A percentile compares a stretch with the other conserved stretches of the same genome.
Conservation (phyloP, 495 filamentous ascomycete genomes). For the Staphylotrichum tortipilum region DNA sequence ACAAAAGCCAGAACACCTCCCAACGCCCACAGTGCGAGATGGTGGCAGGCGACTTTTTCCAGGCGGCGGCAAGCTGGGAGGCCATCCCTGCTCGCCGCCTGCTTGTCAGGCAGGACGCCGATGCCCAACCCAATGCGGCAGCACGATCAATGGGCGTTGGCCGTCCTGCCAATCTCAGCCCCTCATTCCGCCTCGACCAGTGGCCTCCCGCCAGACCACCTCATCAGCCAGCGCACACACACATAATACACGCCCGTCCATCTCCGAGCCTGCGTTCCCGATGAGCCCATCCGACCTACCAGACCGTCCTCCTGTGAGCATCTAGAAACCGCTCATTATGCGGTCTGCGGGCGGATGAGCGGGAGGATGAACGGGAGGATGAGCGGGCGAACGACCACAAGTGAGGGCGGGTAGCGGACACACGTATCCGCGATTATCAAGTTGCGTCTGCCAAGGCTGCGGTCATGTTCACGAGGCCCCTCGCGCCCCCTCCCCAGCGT, state of each 20-base stretch:
- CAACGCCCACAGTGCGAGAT: constrained; percentile 14
- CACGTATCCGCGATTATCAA: background rate
- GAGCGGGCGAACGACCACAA: no score
- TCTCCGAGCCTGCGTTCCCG: no score
- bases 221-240: constrained; percentile 5
- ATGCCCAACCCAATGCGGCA: constrained; percentile 14
- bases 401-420: background rate
- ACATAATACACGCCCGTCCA: no score
- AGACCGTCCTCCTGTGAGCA: no score
- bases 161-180: constrained; percentile 1
- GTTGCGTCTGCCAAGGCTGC: no score
- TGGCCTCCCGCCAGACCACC: constrained; percentile 1
- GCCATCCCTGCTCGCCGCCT: background rate
- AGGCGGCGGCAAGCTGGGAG: background rate
- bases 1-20: no score
- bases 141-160: no score
- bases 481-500: background rate
- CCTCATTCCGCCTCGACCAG: background rate
- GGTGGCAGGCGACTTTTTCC: background rate
- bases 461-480: constrained; percentile 1
- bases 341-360: no score
- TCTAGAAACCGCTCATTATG: no score
- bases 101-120: constrained; percentile 11
- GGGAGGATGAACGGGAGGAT: no score
- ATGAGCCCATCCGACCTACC: no score